These are phyloP conservation scores for Seiridium unicorne DNA, from an alignment of 2,329 filamentous ascomycete genomes.

Conservation along the genomic window DNA sequence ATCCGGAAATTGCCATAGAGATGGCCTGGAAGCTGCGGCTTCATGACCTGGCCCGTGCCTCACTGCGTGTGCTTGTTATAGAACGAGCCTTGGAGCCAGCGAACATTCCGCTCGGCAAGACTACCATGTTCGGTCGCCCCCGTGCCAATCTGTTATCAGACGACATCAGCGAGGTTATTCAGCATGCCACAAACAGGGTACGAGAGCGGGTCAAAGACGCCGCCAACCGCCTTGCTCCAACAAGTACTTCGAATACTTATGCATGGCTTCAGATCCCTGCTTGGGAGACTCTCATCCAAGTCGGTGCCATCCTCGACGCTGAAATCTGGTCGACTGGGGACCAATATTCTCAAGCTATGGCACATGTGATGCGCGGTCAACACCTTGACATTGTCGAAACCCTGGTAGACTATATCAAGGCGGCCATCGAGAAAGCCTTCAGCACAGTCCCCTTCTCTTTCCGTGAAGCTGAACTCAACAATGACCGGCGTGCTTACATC, in stretches of 20 bases:
- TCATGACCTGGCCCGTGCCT: conserved; percentile 38
- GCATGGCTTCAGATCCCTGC: not conserved
- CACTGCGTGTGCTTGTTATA: conserved; percentile 62
- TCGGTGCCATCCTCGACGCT: not conserved
- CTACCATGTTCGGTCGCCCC: conserved; percentile 43
- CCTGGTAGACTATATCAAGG: not conserved
- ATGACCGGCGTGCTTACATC: not conserved
- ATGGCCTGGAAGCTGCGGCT: conserved; percentile 51
- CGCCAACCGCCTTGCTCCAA: no score
- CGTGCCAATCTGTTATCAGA: conserved; percentile 46
- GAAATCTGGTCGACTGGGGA: not conserved
- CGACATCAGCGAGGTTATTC: conserved; percentile 53
- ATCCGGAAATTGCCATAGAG: conserved; percentile 59
- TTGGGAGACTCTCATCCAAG: not conserved
- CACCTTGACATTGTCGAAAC: no score
- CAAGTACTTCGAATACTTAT: not conserved
- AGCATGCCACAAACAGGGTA: conserved; percentile 56
- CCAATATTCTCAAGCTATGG: no score
- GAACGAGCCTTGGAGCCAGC: conserved; percentile 52
- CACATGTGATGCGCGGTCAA: no score
- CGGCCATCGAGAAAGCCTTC: not conserved
- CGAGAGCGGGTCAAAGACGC: conserved; percentile 39
- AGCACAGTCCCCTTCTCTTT: not conserved
- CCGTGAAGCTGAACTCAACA: not conserved
- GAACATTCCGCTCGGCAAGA: not conserved